Evolutionary conservation across 805 yeast genomes (phyloP).

Genomic region (Candida endomychidarum): DNA sequence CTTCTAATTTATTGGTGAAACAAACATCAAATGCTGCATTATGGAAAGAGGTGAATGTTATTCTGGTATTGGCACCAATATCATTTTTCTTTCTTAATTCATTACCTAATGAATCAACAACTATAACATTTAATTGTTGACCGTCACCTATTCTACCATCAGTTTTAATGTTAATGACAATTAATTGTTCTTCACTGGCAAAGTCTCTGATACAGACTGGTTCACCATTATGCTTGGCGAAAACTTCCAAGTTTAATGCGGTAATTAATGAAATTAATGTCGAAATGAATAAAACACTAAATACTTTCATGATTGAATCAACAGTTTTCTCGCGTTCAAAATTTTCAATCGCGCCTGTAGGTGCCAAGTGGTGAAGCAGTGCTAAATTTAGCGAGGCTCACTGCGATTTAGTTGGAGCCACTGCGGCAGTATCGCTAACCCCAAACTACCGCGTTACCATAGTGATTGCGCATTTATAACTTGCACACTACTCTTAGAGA

Average conservation of each 20-base stretch:
- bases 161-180: slow-evolving; percentile 77
- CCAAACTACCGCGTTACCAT: too few relatives aligned
- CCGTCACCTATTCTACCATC: slow-evolving; percentile 85
- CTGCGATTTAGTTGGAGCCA: too few relatives aligned
- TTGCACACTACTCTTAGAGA: too few relatives aligned
- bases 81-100: slow-evolving; percentile 75
- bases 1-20: slow-evolving; percentile 62
- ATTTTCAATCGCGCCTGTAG: slow-evolving; percentile 16
- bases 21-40: slow-evolving; percentile 90
- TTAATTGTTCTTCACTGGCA: slow-evolving; percentile 79
- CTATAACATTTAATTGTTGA: slow-evolving; percentile 66
- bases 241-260: slow-evolving; percentile 54
- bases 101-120: slow-evolving; percentile 80
- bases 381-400: too few relatives aligned
- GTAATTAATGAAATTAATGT: slow-evolving; percentile 24
- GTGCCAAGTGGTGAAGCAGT: too few relatives aligned
- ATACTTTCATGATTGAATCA: slow-evolving; percentile 10
- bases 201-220: slow-evolving; percentile 93
- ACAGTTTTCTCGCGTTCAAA: slow-evolving; percentile 9
- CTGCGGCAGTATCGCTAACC: too few relatives aligned
- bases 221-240: slow-evolving; percentile 44
- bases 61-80: slow-evolving; percentile 66
- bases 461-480: too few relatives aligned
- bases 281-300: slow-evolving; percentile 10
- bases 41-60: slow-evolving; percentile 82